Evolutionary conservation across 148 eudicot genomes (phyloP), one percentile per base, ranked within the genome.

Genomic region (Rhododendron ferrugineum): DNA sequence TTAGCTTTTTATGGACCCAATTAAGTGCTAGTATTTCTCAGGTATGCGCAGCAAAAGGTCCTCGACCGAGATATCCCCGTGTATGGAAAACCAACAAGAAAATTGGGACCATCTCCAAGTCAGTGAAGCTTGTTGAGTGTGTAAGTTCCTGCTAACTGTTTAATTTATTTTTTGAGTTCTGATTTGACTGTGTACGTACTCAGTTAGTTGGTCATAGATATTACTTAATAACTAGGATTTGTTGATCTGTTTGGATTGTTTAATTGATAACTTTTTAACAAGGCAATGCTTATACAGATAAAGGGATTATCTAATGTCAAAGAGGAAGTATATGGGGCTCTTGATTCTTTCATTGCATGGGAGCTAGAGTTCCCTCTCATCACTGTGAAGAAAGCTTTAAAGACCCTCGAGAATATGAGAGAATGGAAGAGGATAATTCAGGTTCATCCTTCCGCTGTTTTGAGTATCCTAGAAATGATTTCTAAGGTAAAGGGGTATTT

Each of bases 261-360:
- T 9, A 34, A 37, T 68, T 2, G 26, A 16, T 50, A 52, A 54
- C 11, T 34, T 46, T 60, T 5, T 76, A 36, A 80, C 56, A 76
- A 50, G 28, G 83, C 47, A 49, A 32, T 74, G 34, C 72, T 76
- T 83, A 32, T 86, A 78, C 88, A 96, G 98, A 87, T 94, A 73
- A 96, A 94, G 88, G 97, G 85, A 66, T 87, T 96, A 88, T 96
- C 98, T 86, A 96, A 96, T 93, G 96, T 96, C 80, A 96, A 96
- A 89, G 98, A 96, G 90, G 98, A 96, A 93, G 98, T 96, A 40
- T 96, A 96, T 34, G 98, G 98, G 23, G 98, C 98, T 84, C 95
- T 96, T 82, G 98, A 96, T 89, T 89, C 98, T 40, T 96, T 93
- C 89, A 91, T 96, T 89, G 98, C 98, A 72, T 96, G 98, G 98